These are phyloP conservation scores for Nemania bipapillata DNA, from an alignment of 2,329 filamentous ascomycete genomes.

Conservation along the genomic window DNA sequence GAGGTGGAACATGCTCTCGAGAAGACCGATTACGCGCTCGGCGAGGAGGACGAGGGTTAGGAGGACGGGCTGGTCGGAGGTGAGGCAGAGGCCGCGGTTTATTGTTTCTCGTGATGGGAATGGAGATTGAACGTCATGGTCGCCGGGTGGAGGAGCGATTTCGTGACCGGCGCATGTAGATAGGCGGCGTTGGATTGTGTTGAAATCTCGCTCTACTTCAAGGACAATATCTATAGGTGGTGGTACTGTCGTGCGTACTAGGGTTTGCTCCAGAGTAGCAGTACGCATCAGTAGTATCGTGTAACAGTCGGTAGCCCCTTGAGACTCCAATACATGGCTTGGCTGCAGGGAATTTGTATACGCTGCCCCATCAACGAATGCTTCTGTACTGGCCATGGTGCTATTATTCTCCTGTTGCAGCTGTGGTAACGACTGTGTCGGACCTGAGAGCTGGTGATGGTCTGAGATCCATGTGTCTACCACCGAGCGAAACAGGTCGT, in stretches of 20 bases:
- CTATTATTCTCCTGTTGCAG: background rate
- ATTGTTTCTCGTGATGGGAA: background rate
- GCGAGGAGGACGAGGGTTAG: slow-evolving; percentile 35
- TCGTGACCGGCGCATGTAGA: slow-evolving; percentile 34
- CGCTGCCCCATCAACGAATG: background rate
- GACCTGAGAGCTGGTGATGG: slow-evolving; percentile 3
- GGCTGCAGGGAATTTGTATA: background rate
- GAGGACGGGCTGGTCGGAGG: slow-evolving; percentile 30
- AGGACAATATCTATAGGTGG: slow-evolving; percentile 32
- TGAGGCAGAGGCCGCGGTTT: slow-evolving; percentile 18
- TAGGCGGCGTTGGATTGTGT: slow-evolving; percentile 19
- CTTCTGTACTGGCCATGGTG: background rate
- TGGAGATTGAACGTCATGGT: background rate
- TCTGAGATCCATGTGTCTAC: slow-evolving; percentile 12
- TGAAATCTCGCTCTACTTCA: slow-evolving; percentile 36
- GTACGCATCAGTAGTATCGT: slow-evolving; percentile 26
- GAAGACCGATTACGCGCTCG: slow-evolving; percentile 33
- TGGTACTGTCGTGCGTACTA: slow-evolving; percentile 9
- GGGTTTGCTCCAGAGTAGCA: slow-evolving; percentile 28
- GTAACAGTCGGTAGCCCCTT: slow-evolving; percentile 21
- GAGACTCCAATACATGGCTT: background rate
- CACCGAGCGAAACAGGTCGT: slow-evolving; percentile 4
- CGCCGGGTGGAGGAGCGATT: background rate
- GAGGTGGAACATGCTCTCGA: slow-evolving; percentile 39
- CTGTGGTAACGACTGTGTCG: background rate